Evolutionary conservation across 2,329 filamentous ascomycete species (phyloP).

Genomic region (Trichoderma aggressivum): DNA sequence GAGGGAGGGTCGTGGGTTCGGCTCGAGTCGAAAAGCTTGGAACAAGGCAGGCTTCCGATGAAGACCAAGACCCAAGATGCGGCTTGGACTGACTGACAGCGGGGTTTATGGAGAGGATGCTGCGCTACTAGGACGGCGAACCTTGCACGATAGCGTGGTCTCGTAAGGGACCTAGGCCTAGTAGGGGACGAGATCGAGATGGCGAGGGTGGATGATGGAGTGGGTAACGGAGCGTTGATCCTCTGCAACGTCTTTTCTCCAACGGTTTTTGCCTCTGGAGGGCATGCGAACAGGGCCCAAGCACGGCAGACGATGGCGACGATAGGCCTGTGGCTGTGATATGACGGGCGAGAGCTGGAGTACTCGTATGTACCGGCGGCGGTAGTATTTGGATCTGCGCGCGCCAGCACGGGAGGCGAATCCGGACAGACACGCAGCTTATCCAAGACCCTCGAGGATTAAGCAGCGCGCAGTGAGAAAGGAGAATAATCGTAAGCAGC

Average conservation of each 20-base stretch:
- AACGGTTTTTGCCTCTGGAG: not conserved
- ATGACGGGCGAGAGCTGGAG: not conserved
- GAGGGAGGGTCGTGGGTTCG: not conserved
- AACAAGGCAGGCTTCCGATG: conserved; percentile 4
- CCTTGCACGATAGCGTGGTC: not conserved
- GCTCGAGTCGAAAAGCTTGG: not conserved
- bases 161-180: conserved; percentile 5
- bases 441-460: not conserved
- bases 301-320: not conserved
- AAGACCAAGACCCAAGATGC: conserved; percentile 15
- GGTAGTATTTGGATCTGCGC: not conserved
- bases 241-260: not conserved
- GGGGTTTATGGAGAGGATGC: conserved; percentile 12
- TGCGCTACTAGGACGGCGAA: not conserved
- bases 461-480: not conserved
- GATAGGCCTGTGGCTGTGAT: not conserved
- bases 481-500: not conserved
- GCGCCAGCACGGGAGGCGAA: not conserved
- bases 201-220: conserved; percentile 12
- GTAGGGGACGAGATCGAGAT: conserved; percentile 18
- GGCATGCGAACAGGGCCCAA: conserved; percentile 3
- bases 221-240: conserved; percentile 15
- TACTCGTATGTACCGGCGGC: not conserved
- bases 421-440: not conserved
- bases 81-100: conserved; percentile 9